Conservation (phyloP, 257 asterid species). For the Thymus mandschuricus region DNA sequence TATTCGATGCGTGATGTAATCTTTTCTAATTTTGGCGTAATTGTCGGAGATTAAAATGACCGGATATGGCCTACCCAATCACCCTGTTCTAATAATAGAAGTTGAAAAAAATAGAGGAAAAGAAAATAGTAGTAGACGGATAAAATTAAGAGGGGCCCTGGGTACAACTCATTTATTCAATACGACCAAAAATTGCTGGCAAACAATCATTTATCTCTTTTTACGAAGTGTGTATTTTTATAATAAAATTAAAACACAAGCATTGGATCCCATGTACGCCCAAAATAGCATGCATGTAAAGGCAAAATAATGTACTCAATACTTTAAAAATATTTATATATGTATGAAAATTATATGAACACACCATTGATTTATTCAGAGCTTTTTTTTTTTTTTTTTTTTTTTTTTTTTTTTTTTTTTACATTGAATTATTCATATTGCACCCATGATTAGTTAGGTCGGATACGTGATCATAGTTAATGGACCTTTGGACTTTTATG, state of each 20-base stretch:
- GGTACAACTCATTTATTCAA: constrained; percentile 15
- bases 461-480: constrained; percentile 13
- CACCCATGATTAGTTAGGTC: not conserved
- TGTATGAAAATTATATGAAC: too few species aligned
- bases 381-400: too few species aligned
- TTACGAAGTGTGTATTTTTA: too few species aligned
- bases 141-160: constrained; percentile 19
- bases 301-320: not conserved
- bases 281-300: not conserved
- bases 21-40: constrained; percentile 9
- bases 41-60: not conserved
- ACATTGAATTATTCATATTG: too few species aligned
- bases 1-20: too few species aligned
- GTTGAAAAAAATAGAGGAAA: too few species aligned
- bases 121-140: not conserved
- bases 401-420: too few species aligned
- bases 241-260: not conserved
- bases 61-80: not conserved
- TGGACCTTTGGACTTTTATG: constrained; percentile 15
- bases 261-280: constrained; percentile 10
- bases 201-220: not conserved
- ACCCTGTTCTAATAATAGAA: not conserved
- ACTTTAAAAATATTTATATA: too few species aligned
- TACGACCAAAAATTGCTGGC: constrained; percentile 34
- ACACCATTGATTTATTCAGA: too few species aligned